These are phyloP conservation scores for Blastocystis sp. DNA, from an alignment of 352 stramenopile genomes.

Conservation along the genomic window DNA sequence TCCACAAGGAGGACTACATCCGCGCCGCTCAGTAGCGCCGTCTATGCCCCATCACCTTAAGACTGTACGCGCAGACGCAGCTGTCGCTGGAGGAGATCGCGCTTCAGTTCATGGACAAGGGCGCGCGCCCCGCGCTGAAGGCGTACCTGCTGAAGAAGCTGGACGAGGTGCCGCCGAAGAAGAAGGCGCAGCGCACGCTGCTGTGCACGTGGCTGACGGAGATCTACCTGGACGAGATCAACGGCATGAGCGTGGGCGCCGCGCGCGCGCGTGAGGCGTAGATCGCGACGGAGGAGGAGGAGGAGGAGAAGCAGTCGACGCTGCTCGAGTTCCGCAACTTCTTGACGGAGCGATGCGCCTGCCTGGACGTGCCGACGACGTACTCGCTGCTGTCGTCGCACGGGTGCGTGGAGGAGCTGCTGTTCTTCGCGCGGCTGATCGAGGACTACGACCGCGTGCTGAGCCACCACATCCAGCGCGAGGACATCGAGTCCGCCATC, in stretches of 20 bases:
- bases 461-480: constrained; percentile 84
- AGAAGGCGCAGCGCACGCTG: constrained; percentile 87
- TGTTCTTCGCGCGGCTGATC: constrained; percentile 87
- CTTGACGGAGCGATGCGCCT: constrained; percentile 81
- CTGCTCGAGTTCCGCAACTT: constrained; percentile 87
- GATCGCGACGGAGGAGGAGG: constrained; percentile 77
- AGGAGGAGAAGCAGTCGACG: constrained; percentile 81
- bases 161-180: constrained; percentile 78
- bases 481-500: constrained; percentile 84
- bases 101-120: constrained; percentile 84
- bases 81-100: constrained; percentile 85
- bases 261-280: constrained; percentile 73
- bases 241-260: constrained; percentile 71
- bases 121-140: constrained; percentile 80
- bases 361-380: constrained; percentile 81
- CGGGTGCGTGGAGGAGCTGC: constrained; percentile 84
- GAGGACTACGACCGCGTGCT: constrained; percentile 89
- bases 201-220: constrained; percentile 88
- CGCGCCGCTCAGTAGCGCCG: constrained; percentile 78
- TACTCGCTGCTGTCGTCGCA: constrained; percentile 86
- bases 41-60: not conserved
- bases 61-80: constrained; percentile 81
- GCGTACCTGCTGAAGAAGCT: constrained; percentile 85
- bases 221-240: constrained; percentile 86
- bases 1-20: constrained; percentile 81